Evolutionary conservation across 257 asterid genomes (phyloP).

Genomic region (Lantana camara): DNA sequence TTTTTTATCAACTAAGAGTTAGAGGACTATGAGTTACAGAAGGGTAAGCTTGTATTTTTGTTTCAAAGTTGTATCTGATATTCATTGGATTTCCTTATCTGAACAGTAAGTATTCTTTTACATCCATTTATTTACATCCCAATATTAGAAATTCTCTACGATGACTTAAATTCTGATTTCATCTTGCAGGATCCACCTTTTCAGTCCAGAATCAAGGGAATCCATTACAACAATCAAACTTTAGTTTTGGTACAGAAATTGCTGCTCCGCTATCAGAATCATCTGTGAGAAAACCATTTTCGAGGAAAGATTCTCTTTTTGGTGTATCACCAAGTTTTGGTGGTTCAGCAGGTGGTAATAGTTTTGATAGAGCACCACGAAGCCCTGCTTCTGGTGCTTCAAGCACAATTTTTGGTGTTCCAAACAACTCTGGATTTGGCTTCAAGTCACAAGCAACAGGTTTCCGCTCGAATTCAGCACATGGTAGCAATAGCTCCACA

Average conservation of each 20-base stretch:
- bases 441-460: not conserved
- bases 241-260: not conserved
- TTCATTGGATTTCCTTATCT: too few relatives aligned
- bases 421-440: not conserved
- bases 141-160: not conserved
- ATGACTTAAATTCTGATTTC: not conserved
- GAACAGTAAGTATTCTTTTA: too few relatives aligned
- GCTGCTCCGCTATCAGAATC: not conserved
- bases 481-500: constrained; percentile 5
- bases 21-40: too few relatives aligned
- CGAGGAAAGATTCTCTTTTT: not conserved
- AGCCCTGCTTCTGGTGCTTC: constrained; percentile 2
- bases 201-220: constrained; percentile 20
- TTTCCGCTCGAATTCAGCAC: not conserved
- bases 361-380: not conserved
- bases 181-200: constrained; percentile 22
- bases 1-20: too few relatives aligned
- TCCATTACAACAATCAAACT: constrained; percentile 24
- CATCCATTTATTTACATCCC: not conserved
- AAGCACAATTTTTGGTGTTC: not conserved
- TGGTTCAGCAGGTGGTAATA: too few relatives aligned
- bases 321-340: not conserved
- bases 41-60: too few relatives aligned
- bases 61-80: too few relatives aligned
- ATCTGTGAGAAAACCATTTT: constrained; percentile 7